Evolutionary conservation across 2,329 filamentous ascomycete species (phyloP), one percentile per base, ranked within the genome.

Genomic region (Tolypocladium cylindrosporum): DNA sequence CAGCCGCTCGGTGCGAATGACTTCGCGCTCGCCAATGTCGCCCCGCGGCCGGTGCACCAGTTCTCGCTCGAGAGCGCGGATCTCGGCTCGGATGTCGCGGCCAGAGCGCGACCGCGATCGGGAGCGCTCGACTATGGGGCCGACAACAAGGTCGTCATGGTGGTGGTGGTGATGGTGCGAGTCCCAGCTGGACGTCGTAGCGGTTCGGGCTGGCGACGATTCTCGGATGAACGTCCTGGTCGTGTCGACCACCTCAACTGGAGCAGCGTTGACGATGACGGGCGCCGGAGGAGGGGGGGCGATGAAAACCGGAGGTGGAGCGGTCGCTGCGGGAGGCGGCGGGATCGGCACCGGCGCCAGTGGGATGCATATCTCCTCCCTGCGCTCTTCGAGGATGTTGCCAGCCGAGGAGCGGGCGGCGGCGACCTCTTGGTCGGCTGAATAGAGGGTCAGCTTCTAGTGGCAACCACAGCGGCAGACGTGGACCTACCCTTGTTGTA

Each of bases 11-110:
- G 82, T 78, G 50, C 77, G 77, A 11, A 86, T 72, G 56, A 87
- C 62, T 64, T 86, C 77, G 48, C 79, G 72, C 55, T 83, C 79
- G 19, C 68, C 68, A 54, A 64, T 64, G 19, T 70, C 69, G 59
- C 64, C 69, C 62, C 69, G 68, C 54, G 68, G 73, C 58, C 72
- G 68, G 51, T 73, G 72, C 0, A 61, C 69, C n/a, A 72, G 63
- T 59, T 74, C 69, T 27, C 69, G 80, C 73, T 93, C 89, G 1
- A 93, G 77, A 1, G 82, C 81, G 14, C 81, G 81, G 59, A 92
- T 90, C 68, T 94, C 89, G 39, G 84, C 79, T 54, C 85, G 82
- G 63, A 94, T 86, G 11, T 90, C 86, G 21, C 84, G 79, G 48
- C 87, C 82, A 8, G 74, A 69, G 60, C 74, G 74, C 2, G 76